Percentiles rank a stretch among this genome's conserved stretches.
phyloP scores from a whole-genome alignment of 2,329 filamentous ascomycete species.

The Diplodia mutila region DNA sequence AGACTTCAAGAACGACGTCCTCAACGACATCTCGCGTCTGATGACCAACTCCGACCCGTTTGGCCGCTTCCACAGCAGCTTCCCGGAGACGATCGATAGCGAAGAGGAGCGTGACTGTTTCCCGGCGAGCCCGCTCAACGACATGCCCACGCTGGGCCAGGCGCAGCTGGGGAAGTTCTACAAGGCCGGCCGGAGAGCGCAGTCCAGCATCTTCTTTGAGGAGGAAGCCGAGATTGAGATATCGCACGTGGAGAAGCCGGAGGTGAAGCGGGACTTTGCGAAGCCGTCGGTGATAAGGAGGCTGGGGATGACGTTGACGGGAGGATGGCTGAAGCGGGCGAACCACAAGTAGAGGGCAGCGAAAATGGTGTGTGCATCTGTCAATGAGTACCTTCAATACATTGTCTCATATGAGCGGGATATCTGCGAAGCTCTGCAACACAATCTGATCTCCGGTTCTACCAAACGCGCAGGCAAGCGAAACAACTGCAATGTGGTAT shows the following conservation, averaged over 20 bases:
- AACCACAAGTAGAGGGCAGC: background rate
- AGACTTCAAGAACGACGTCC: background rate
- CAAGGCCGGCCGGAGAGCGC: background rate
- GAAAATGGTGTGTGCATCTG: too few species aligned
- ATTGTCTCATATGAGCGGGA: background rate
- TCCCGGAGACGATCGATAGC: background rate
- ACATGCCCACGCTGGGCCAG: background rate
- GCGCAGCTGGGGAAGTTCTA: background rate
- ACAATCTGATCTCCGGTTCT: background rate
- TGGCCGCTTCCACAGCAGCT: slow-evolving; percentile 1
- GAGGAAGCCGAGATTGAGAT: slow-evolving; percentile 26
- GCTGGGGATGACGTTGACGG: background rate
- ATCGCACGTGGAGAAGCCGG: slow-evolving; percentile 46
- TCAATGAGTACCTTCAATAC: background rate
- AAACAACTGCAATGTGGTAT: background rate
- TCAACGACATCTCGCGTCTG: slow-evolving; percentile 5
- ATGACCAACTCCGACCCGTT: slow-evolving; percentile 7
- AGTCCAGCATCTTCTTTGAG: slow-evolving; percentile 3
- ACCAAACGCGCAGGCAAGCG: background rate
- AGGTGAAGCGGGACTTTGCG: background rate
- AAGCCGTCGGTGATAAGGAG: background rate
- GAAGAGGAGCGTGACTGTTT: background rate
- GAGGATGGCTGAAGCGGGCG: background rate
- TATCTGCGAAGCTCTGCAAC: background rate
- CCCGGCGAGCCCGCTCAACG: background rate